Evolutionary conservation across 176 grass and related monocot genomes (phyloP).

Genomic region (Neostapfia colusana): DNA sequence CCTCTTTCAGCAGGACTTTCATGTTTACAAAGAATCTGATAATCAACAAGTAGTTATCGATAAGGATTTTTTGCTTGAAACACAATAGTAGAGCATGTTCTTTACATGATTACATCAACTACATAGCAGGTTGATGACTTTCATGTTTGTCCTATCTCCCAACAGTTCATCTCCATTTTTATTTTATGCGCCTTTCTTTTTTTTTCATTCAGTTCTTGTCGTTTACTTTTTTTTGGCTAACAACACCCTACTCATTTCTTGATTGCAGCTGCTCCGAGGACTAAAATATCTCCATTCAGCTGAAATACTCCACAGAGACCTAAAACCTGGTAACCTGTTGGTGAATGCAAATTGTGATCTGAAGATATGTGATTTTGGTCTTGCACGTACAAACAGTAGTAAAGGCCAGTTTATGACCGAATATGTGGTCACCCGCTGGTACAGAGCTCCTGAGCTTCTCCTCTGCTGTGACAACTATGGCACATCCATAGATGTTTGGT

Average conservation of each 20-base stretch:
- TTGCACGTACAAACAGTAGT: constrained; percentile 58
- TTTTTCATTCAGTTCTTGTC: background rate
- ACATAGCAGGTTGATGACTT: background rate
- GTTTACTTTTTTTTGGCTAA: background rate
- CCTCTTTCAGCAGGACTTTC: background rate
- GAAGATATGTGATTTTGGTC: constrained; percentile 71
- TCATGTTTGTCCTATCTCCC: background rate
- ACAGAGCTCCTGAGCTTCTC: constrained; percentile 59
- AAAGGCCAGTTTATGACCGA: constrained; percentile 69
- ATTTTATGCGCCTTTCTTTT: background rate
- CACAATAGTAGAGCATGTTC: background rate
- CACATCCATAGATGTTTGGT: constrained; percentile 63
- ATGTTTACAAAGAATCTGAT: too few relatives aligned
- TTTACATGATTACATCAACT: constrained; percentile 26
- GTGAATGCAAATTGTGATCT: constrained; percentile 64
- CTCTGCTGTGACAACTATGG: constrained; percentile 62
- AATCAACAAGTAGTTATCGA: too few relatives aligned
- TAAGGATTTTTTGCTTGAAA: background rate
- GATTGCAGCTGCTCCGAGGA: constrained; percentile 49
- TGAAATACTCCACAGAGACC: constrained; percentile 66
- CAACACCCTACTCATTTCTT: constrained; percentile 1
- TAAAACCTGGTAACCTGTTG: constrained; percentile 63
- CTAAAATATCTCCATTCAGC: constrained; percentile 67
- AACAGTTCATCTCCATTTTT: constrained; percentile 6
- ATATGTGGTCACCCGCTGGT: constrained; percentile 64